phyloP scores from a whole-genome alignment of 179 eudicot species.

The Patellifolia procumbens region DNA sequence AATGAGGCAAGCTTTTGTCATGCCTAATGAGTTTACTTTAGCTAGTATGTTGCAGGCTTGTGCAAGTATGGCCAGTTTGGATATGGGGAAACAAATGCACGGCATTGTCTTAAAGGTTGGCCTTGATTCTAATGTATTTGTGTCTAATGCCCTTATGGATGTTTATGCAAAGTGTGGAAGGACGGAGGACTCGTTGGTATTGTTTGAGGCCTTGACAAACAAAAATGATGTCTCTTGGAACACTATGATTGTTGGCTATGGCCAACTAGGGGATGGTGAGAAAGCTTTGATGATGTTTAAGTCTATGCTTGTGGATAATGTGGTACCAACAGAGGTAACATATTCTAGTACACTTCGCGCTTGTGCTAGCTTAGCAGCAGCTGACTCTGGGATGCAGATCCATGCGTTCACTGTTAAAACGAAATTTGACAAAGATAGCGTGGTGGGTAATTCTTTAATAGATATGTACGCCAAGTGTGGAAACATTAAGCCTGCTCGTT shows the following conservation, averaged over 20 bases:
- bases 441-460: constrained; percentile 61
- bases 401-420: constrained; percentile 62
- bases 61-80: constrained; percentile 39
- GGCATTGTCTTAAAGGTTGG: constrained; percentile 52
- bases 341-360: constrained; percentile 67
- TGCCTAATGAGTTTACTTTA: constrained; percentile 67
- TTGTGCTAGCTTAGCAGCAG: constrained; percentile 62
- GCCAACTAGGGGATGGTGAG: constrained; percentile 54
- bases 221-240: constrained; percentile 73
- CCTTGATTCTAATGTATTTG: constrained; percentile 48
- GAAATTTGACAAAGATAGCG: constrained; percentile 45
- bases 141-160: constrained; percentile 71
- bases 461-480: constrained; percentile 87
- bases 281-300: constrained; percentile 51
- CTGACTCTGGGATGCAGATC: constrained; percentile 67
- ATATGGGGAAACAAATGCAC: constrained; percentile 59
- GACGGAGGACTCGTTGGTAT: constrained; percentile 45
- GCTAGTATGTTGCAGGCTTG: constrained; percentile 74
- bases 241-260: constrained; percentile 69
- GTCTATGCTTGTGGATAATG: constrained; percentile 48
- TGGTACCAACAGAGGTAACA: constrained; percentile 58
- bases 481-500: constrained; percentile 61
- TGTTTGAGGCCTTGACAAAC: constrained; percentile 46
- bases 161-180: constrained; percentile 72
- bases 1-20: constrained; percentile 55